Percentiles rank a stretch among this genome's conserved stretches.
These are phyloP conservation scores for Xylariales sp. DNA, from an alignment of 2,329 filamentous ascomycete genomes.

Conservation along the genomic window DNA sequence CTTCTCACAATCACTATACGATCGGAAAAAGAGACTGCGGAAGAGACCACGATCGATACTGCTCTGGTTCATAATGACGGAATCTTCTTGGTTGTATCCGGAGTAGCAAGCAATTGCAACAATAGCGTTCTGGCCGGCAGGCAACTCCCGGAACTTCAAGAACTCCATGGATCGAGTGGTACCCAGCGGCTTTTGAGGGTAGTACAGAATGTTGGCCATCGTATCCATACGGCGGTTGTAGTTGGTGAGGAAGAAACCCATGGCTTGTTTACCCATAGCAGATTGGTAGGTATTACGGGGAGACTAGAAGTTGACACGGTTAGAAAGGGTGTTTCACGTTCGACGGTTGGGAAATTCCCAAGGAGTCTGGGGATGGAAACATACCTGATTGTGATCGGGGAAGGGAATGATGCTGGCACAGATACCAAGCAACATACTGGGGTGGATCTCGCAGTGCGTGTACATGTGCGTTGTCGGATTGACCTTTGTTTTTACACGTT, in stretches of 20 bases:
- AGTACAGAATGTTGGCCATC: conserved; percentile 99
- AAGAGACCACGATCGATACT: conserved; percentile 97
- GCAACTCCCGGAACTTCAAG: conserved; percentile 94
- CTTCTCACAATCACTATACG: conserved; percentile 97
- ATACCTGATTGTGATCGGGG: conserved; percentile 92
- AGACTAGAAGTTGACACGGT: conserved; percentile 64
- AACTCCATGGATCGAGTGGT: conserved; percentile 99
- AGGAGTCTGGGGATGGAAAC: conserved; percentile 17
- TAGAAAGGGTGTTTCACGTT: too few species aligned
- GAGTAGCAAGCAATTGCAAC: conserved; percentile 97
- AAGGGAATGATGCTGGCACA: conserved; percentile 99
- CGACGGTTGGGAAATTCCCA: conserved; percentile 24
- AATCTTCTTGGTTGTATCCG: conserved; percentile 99
- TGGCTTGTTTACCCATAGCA: conserved; percentile 99
- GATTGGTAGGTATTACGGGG: conserved; percentile 99
- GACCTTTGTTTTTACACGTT: conserved; percentile 81
- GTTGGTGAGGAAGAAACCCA: conserved; percentile 98
- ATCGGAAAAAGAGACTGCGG: conserved; percentile 95
- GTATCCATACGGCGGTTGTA: conserved; percentile 98
- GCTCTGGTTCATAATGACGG: conserved; percentile 99
- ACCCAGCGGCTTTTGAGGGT: conserved; percentile 94
- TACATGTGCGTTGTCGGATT: conserved; percentile 87
- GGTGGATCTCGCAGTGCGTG: conserved; percentile 98
- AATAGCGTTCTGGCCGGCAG: conserved; percentile 96
- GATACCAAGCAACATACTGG: conserved; percentile 97